Percentiles rank a stretch among this genome's conserved stretches.
Conservation (phyloP, 352 stramenopile genomes). For the Globisporangium paroecandrum region DNA sequence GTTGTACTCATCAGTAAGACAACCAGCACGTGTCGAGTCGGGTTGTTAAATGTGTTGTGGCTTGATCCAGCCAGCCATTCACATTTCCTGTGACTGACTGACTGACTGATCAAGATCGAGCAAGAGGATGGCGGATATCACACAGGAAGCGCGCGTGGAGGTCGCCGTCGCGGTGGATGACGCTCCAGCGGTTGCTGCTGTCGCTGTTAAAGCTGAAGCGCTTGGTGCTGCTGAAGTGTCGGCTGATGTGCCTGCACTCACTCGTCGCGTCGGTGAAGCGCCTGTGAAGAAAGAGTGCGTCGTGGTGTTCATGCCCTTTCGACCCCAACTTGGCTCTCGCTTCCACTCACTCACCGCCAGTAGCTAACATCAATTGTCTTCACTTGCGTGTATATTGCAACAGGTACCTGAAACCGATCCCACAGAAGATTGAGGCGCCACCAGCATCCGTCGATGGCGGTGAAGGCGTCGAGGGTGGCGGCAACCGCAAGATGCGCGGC, state of each 20-base stretch:
- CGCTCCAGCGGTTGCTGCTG: background rate
- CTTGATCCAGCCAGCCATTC: constrained; percentile 7
- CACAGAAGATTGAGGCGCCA: constrained; percentile 20
- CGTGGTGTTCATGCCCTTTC: background rate
- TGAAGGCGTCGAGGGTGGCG: constrained; percentile 6
- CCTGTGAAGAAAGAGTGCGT: constrained; percentile 50
- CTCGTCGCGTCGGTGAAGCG: constrained; percentile 27
- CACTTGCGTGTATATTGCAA: background rate
- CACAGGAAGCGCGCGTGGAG: background rate
- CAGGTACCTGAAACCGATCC: constrained; percentile 66
- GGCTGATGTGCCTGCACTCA: background rate
- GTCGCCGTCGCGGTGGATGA: background rate
- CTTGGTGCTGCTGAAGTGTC: background rate
- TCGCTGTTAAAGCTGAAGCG: background rate
- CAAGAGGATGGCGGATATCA: constrained; percentile 2
- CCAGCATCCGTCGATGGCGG: constrained; percentile 6
- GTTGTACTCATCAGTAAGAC: background rate
- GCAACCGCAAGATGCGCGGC: constrained; percentile 27
- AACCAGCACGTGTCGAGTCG: background rate
- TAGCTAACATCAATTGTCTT: background rate
- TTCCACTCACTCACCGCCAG: background rate
- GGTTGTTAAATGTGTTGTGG: background rate
- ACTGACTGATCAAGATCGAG: constrained; percentile 1
- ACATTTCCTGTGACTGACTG: background rate
- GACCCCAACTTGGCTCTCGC: background rate